Base-by-base conservation (phyloP, 768 basidiomycete species). In the Termitomyces sp. region DNA sequence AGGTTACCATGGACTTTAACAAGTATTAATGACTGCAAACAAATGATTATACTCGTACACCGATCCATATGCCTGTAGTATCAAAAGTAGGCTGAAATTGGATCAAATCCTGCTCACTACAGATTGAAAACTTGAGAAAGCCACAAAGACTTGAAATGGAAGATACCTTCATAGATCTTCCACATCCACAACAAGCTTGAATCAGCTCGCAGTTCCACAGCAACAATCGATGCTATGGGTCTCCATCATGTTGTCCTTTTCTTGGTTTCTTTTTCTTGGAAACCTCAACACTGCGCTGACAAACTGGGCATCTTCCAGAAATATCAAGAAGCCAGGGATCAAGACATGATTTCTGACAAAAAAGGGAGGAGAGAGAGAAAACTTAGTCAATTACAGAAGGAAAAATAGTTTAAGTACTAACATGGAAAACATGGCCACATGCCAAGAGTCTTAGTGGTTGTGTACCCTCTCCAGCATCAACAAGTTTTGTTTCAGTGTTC, bases 401-500 rank as follows among this genome's bases (percentile, higher is more conserved):
- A 47, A 20, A 31, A 3, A 54, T 39, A 18, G 11, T 25, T 23
- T 39, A 25, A 33, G 20, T 43, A 74, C 89, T 69, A 58, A 94
- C 92, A 72, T 96, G 94, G 71, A 93, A 96, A 44, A 89, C 89
- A 75, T 96, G 94, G 2, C 88, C 88, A 60, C 94, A 96, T 2
- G 75, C 76, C 48, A 94, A 69, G 36, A 91, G 67, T 63, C 93
- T 75, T 60, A 96, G 68, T 5, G 90, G 90, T 56, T 91, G 88
- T 1, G 86, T 77, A 0, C 88, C 88, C 53, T 86, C 83, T 9
- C 89, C 88, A 3, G 87, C 88, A 66, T 91, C 89, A 58, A 79
- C 73, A 47, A 91, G 74, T 57, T 74, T 80, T 7, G 75, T 60
- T 6, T 52, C 23, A 49, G 15, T 1, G 11, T 32, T 38, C 20